A percentile compares a stretch with the other conserved stretches of the same genome.
phyloP scores from a whole-genome alignment of 1,284 basidiomycete genomes.

The Gymnopus androsaceus region DNA sequence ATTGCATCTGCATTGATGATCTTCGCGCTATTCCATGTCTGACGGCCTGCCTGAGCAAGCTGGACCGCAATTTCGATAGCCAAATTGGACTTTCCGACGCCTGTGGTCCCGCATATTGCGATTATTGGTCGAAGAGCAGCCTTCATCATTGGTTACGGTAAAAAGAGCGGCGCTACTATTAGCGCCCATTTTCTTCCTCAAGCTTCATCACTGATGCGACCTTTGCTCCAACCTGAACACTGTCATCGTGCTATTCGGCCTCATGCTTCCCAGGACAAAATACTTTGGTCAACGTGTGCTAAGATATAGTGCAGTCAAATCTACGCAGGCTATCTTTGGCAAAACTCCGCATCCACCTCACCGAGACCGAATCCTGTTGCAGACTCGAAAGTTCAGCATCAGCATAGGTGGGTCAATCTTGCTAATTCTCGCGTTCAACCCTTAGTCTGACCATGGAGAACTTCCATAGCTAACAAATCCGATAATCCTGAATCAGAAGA shows the following conservation, averaged over 20 bases:
- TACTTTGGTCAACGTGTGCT: background rate
- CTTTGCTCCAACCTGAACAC: background rate
- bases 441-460: background rate
- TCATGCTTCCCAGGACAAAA: background rate
- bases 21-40: conserved; percentile 59
- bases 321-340: background rate
- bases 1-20: conserved; percentile 97
- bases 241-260: background rate
- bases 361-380: background rate
- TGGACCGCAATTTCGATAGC: conserved; percentile 85
- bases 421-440: background rate
- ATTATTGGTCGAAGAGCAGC: conserved; percentile 63
- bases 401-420: background rate
- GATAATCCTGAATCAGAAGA: background rate
- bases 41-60: conserved; percentile 38
- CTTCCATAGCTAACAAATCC: background rate
- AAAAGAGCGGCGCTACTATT: background rate
- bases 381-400: background rate
- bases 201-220: background rate
- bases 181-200: too few species aligned
- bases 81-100: conserved; percentile 94
- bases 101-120: conserved; percentile 91
- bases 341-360: background rate
- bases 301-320: background rate
- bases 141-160: background rate